These are phyloP conservation scores for Medicago lupulina DNA, from an alignment of 306 rosid species.

Conservation along the genomic window DNA sequence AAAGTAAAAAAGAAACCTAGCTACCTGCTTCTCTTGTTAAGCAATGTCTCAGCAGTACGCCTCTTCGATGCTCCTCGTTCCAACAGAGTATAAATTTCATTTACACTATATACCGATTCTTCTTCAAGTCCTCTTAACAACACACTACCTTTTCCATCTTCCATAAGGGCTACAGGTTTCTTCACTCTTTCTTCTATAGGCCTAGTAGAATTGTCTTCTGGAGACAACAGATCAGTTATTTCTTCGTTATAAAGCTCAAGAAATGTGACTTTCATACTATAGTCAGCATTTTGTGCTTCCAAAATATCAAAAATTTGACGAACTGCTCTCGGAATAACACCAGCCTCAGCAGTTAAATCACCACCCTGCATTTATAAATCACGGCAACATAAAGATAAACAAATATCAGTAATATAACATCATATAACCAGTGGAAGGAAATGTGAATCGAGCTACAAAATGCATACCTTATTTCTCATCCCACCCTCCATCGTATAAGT, in stretches of 20 bases:
- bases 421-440: not conserved
- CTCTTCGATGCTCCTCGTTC: constrained; percentile 90
- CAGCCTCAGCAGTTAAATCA: constrained; percentile 86
- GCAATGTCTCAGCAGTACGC: constrained; percentile 93
- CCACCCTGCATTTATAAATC: constrained; percentile 59
- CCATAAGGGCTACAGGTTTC: constrained; percentile 81
- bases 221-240: constrained; percentile 78
- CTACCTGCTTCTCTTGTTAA: constrained; percentile 97
- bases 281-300: constrained; percentile 87
- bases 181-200: constrained; percentile 71
- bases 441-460: not conserved
- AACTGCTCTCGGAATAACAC: constrained; percentile 97
- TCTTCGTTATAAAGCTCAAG: constrained; percentile 97
- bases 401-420: not conserved
- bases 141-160: constrained; percentile 96
- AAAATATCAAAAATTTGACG: constrained; percentile 90
- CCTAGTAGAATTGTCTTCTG: constrained; percentile 74
- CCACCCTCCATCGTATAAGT: constrained; percentile 99
- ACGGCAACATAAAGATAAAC: constrained; percentile 6
- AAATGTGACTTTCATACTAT: constrained; percentile 88
- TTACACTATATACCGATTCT: constrained; percentile 79
- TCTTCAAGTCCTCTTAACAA: constrained; percentile 93
- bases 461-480: constrained; percentile 79
- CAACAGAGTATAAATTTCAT: constrained; percentile 77
- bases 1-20: constrained; percentile 37